Evolutionary conservation across 768 basidiomycete genomes (phyloP).

Genomic region (Auriscalpium microsporum): DNA sequence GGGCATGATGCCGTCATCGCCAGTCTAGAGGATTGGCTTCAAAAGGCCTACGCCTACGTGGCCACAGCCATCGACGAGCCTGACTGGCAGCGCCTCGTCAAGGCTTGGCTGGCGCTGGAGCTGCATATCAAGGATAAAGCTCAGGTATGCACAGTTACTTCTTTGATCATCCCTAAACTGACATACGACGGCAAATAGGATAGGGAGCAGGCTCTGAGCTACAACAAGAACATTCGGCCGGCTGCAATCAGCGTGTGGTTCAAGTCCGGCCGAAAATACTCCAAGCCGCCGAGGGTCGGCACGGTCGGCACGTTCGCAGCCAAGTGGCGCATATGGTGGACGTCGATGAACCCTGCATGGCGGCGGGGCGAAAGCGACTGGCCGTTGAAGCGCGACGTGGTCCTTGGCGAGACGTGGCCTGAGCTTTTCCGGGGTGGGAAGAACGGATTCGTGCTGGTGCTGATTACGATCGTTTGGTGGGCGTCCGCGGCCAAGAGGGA

Average conservation of each 20-base stretch:
- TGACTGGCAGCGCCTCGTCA: not conserved
- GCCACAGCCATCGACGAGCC: not conserved
- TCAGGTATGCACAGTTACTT: too few relatives aligned
- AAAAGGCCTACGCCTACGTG: too few relatives aligned
- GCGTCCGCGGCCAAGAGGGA: not conserved
- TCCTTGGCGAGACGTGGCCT: not conserved
- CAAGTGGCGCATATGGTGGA: not conserved
- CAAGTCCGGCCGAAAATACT: not conserved
- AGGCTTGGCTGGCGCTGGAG: not conserved
- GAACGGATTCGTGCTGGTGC: not conserved
- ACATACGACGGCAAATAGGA: too few relatives aligned
- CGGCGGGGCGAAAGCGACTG: not conserved
- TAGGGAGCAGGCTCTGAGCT: not conserved
- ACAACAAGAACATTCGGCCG: not conserved
- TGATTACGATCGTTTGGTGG: not conserved
- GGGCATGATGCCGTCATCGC: too few relatives aligned
- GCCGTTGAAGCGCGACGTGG: not conserved
- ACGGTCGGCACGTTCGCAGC: not conserved
- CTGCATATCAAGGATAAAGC: too few relatives aligned
- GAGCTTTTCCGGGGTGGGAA: not conserved
- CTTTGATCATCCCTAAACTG: too few relatives aligned
- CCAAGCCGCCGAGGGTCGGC: not conserved
- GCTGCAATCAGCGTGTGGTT: not conserved
- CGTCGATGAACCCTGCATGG: not conserved
- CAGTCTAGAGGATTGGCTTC: too few relatives aligned